Percentiles rank a stretch among this genome's conserved stretches.
Evolutionary conservation across 495 filamentous ascomycete genomes (phyloP).

Genomic region (Evernia prunastri): DNA sequence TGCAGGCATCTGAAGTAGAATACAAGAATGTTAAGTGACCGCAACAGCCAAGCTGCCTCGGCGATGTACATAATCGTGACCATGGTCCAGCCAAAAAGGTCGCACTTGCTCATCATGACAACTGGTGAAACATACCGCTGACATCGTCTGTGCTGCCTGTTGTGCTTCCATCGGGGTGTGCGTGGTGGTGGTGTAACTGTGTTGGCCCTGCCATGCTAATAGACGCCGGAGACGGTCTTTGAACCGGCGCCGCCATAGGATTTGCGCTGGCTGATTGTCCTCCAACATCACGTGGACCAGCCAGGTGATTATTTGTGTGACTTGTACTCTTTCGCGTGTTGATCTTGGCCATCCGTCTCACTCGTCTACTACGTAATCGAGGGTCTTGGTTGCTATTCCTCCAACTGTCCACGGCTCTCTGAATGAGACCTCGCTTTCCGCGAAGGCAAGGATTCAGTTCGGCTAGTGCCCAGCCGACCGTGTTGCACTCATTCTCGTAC

Average conservation of each 20-base stretch:
- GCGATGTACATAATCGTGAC: slow-evolving; percentile 17
- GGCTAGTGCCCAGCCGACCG: slow-evolving; percentile 93
- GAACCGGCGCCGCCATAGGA: slow-evolving; percentile 41
- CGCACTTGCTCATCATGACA: slow-evolving; percentile 35
- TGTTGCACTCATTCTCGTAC: slow-evolving; percentile 98
- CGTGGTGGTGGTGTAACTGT: slow-evolving; percentile 55
- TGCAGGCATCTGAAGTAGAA: slow-evolving; percentile 18
- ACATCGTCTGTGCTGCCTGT: slow-evolving; percentile 75
- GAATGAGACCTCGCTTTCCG: slow-evolving; percentile 91
- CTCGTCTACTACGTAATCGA: slow-evolving; percentile 78
- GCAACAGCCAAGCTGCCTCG: slow-evolving; percentile 12
- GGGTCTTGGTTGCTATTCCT: slow-evolving; percentile 97
- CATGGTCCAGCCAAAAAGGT: slow-evolving; percentile 15
- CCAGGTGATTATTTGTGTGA: slow-evolving; percentile 44
- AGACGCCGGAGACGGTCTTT: slow-evolving; percentile 48
- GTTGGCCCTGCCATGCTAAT: slow-evolving; percentile 57
- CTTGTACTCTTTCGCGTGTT: slow-evolving; percentile 65
- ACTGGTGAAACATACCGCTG: slow-evolving; percentile 88
- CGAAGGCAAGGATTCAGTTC: slow-evolving; percentile 84
- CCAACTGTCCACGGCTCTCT: slow-evolving; percentile 97
- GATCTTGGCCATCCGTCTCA: slow-evolving; percentile 92
- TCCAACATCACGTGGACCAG: slow-evolving; percentile 48
- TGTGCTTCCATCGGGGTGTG: slow-evolving; percentile 61
- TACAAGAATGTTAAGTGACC: slow-evolving; percentile 18
- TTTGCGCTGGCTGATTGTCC: slow-evolving; percentile 29